A percentile compares a stretch with the other conserved stretches of the same genome.
Evolutionary conservation across 441 rosid species (phyloP).

Genomic region (Adansonia grandidieri): DNA sequence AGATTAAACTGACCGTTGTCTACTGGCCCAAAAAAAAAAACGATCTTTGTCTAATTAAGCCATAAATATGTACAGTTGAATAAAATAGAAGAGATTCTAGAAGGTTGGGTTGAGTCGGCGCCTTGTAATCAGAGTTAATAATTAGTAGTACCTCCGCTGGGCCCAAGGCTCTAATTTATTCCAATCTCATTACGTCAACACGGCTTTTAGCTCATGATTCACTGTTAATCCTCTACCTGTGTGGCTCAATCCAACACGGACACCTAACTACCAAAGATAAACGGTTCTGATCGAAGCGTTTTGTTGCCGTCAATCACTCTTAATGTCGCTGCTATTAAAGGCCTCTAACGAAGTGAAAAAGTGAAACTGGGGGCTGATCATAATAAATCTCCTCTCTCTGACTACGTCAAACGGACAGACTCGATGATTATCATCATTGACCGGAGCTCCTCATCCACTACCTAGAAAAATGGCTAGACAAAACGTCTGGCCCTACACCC

Average conservation of each 20-base stretch:
- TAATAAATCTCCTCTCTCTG: not conserved
- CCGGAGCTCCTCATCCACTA: not conserved
- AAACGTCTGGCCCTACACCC: not conserved
- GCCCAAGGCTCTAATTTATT: not conserved
- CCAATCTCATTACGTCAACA: conserved; percentile 31
- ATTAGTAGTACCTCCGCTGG: not conserved
- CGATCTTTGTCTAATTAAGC: too few relatives aligned
- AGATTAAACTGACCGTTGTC: too few relatives aligned
- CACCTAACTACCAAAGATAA: not conserved
- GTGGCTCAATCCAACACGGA: not conserved
- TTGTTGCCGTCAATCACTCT: not conserved
- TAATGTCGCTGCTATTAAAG: not conserved
- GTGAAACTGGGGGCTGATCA: too few relatives aligned
- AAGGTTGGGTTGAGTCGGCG: not conserved
- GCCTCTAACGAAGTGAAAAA: not conserved
- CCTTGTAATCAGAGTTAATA: not conserved
- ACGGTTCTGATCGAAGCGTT: not conserved
- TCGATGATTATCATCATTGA: not conserved
- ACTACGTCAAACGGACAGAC: not conserved
- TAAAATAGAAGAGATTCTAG: not conserved
- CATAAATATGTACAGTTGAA: too few relatives aligned
- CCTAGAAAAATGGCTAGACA: not conserved
- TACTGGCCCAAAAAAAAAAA: too few relatives aligned
- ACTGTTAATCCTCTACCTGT: not conserved
- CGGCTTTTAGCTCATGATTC: conserved; percentile 17